Conservation (phyloP, 345 rosid species). For the Streptanthus diversifolius region DNA sequence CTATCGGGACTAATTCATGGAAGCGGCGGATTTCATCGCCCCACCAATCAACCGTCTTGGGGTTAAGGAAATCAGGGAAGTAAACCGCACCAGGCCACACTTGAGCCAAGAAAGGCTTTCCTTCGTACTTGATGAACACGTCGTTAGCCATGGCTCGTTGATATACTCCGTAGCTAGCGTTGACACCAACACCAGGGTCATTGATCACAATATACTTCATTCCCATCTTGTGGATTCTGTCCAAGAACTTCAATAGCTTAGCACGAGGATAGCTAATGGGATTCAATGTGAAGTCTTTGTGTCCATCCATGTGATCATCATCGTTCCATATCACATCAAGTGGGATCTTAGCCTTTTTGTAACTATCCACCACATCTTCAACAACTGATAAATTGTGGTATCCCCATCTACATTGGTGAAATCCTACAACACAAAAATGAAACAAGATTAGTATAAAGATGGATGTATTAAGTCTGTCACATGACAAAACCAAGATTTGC, state of each 20-base stretch:
- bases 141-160: slow-evolving; percentile 77
- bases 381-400: slow-evolving; percentile 89
- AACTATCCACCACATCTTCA: slow-evolving; percentile 89
- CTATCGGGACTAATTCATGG: slow-evolving; percentile 82
- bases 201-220: slow-evolving; percentile 87
- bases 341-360: slow-evolving; percentile 78
- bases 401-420: slow-evolving; percentile 99
- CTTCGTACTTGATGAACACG: slow-evolving; percentile 85
- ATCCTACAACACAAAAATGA: slow-evolving; percentile 48
- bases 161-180: slow-evolving; percentile 69
- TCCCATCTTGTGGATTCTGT: slow-evolving; percentile 73
- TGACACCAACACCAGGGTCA: slow-evolving; percentile 81
- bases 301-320: slow-evolving; percentile 95
- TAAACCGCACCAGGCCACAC: slow-evolving; percentile 98
- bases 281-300: slow-evolving; percentile 89
- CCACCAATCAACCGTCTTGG: slow-evolving; percentile 90
- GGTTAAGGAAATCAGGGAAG: slow-evolving; percentile 97
- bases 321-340: slow-evolving; percentile 97
- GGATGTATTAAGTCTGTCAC: too few relatives aligned
- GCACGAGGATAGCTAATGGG: slow-evolving; percentile 63
- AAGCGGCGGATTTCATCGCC: slow-evolving; percentile 81
- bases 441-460: neutral
- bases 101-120: slow-evolving; percentile 85
- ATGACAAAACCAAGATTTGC: too few relatives aligned
- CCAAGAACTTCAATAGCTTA: slow-evolving; percentile 75